Base-by-base conservation (phyloP, 2,329 filamentous ascomycete species). In the Kalaharituber pfeilii region DNA sequence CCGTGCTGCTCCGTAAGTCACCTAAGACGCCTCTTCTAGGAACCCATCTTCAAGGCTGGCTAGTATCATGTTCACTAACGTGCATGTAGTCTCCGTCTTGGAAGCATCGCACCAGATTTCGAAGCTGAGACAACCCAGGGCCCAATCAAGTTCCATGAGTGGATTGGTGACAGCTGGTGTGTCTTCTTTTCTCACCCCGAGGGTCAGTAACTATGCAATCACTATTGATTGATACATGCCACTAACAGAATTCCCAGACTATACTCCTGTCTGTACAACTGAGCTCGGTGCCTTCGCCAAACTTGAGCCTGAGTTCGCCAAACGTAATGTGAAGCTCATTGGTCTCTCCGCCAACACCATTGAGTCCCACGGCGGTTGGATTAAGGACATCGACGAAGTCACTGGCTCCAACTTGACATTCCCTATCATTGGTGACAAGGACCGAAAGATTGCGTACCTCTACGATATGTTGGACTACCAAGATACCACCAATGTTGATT, bases 101-200 rank as follows among this genome's bases (percentile, higher is more conserved):
- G 79, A 67, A 79, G 73, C 68, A 73, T 71, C 65, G 80, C 80
- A 65, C 80, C 80, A 62, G 77, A 84, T 72, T 83, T 84, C 73
- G 69, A 80, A 63, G 78, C 80, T 58, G 75, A 81, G 64, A 82
- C 80, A 62, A 83, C 80, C 60, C 70, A 72, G 59, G 80, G 80
- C 56, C 72, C 73, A 53, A 81, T 83, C 66, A 74, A 82, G 69
- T 84, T 84, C 73, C 80, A 84, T 71, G 72, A 82, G 63, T 84
- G 78, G 72, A 81, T 83, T 62, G 80, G 78, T 64, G 73, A 81
- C 71, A 78, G 74, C 63, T 84, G 80, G 79, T 77, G 80, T 57
- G 73, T 84, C 59, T 74, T 84, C 62, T 84, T 84, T 74, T 82
- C 79, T 45, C 80, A 84, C 70, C 80, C 80, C 44, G 80, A 63